A percentile compares a stretch with the other conserved stretches of the same genome.
phyloP scores from a whole-genome alignment of 179 eudicot genomes.

The Corrigiola litoralis region DNA sequence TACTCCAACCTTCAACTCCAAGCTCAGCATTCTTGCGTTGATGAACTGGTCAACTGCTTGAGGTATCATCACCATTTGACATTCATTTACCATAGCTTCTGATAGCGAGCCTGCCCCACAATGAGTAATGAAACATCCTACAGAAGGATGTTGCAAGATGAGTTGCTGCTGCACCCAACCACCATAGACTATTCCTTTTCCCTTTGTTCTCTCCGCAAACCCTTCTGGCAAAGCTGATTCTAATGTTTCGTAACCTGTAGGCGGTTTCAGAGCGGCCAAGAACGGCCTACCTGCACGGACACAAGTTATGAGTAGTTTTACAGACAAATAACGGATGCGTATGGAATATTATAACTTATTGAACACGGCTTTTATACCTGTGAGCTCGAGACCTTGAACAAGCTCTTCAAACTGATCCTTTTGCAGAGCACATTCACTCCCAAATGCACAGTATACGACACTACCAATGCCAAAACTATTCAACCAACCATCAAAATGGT shows the following conservation, averaged over 20 bases:
- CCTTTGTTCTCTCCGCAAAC: constrained; percentile 22
- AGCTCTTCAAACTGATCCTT: constrained; percentile 25
- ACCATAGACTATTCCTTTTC: constrained; percentile 27
- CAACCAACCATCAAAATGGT: constrained; percentile 7
- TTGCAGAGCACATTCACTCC: constrained; percentile 18
- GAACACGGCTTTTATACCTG: too few relatives aligned
- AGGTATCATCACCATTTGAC: constrained; percentile 29
- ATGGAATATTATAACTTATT: too few relatives aligned
- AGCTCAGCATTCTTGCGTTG: constrained; percentile 18
- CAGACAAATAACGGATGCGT: too few relatives aligned
- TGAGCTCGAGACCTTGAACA: constrained; percentile 32
- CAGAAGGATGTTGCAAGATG: constrained; percentile 28
- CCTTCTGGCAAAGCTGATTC: constrained; percentile 26
- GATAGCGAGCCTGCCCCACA: constrained; percentile 29
- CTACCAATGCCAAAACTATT: constrained; percentile 7
- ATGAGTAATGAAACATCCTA: constrained; percentile 34
- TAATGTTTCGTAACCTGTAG: constrained; percentile 7
- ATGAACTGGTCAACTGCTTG: constrained; percentile 15
- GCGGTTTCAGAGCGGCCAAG: too few relatives aligned
- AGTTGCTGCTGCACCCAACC: constrained; percentile 31
- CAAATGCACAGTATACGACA: constrained; percentile 37
- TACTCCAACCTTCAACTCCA: constrained; percentile 16
- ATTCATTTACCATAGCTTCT: constrained; percentile 31
- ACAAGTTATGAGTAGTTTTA: too few relatives aligned
- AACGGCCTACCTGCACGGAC: constrained; percentile 23